These are phyloP conservation scores for Aphanomyces invadans DNA, from an alignment of 352 stramenopile species.

Conservation along the genomic window DNA sequence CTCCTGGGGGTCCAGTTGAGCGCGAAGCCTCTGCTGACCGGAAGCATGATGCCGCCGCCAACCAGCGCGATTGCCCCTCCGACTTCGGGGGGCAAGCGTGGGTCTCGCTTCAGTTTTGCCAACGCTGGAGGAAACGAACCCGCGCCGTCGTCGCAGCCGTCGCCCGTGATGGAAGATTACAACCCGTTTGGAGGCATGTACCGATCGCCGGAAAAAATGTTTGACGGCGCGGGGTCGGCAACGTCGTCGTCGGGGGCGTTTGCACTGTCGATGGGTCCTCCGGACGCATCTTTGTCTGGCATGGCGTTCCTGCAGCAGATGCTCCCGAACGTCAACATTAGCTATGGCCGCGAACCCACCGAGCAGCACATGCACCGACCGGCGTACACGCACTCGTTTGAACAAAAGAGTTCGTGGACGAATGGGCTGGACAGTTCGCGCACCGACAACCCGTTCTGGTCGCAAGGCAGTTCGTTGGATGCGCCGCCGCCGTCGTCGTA, in stretches of 20 bases:
- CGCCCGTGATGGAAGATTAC: conserved; percentile 10
- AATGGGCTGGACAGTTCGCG: background rate
- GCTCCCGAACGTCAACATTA: conserved; percentile 85
- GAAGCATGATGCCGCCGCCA: conserved; percentile 12
- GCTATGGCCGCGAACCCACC: conserved; percentile 50
- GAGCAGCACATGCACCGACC: conserved; percentile 3
- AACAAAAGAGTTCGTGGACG: conserved; percentile 15
- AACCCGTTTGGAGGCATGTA: conserved; percentile 16
- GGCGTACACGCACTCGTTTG: conserved; percentile 12
- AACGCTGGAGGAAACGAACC: conserved; percentile 43
- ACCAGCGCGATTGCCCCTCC: conserved; percentile 5
- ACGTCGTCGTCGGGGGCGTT: background rate
- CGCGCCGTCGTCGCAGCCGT: conserved; percentile 23
- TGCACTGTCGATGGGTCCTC: background rate
- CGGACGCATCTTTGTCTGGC: conserved; percentile 23
- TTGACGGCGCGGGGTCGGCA: background rate
- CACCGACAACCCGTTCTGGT: conserved; percentile 15
- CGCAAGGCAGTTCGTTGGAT: background rate
- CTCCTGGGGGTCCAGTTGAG: conserved; percentile 54
- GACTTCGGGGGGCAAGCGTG: conserved; percentile 31
- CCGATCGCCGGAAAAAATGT: background rate
- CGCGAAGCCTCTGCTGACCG: conserved; percentile 38
- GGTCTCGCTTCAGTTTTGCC: conserved; percentile 76
- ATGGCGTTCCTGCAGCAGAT: conserved; percentile 81
- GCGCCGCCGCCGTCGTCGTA: background rate